Percentiles rank a stretch among this genome's conserved stretches.
Evolutionary conservation across 1,284 basidiomycete species (phyloP).

Genomic region (Marasmius fiardii): DNA sequence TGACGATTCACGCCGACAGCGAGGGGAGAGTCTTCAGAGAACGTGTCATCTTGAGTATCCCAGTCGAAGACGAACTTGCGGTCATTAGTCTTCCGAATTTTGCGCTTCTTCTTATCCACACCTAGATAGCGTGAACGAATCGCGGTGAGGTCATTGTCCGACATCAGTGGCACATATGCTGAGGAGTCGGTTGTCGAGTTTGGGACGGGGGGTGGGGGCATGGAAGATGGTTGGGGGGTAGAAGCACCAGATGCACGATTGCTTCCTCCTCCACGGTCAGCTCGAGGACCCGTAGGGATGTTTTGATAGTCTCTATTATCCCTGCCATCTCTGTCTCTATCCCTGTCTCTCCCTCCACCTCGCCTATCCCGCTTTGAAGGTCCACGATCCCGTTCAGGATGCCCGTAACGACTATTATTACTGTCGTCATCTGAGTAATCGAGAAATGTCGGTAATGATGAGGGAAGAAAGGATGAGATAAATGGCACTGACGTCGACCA

Average conservation of each 20-base stretch:
- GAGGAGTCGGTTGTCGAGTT: slow-evolving; percentile 20
- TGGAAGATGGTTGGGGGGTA: slow-evolving; percentile 31
- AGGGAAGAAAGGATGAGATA: background rate
- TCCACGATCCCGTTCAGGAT: slow-evolving; percentile 47
- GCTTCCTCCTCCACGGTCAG: slow-evolving; percentile 45
- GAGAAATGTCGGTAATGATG: background rate
- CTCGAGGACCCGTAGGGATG: slow-evolving; percentile 81
- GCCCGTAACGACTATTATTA: slow-evolving; percentile 33
- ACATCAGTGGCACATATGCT: slow-evolving; percentile 67
- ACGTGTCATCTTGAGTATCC: slow-evolving; percentile 93
- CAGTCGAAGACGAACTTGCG: slow-evolving; percentile 99
- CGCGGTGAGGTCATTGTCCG: slow-evolving; percentile 69
- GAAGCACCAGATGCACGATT: slow-evolving; percentile 32
- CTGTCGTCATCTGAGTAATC: slow-evolving; percentile 53
- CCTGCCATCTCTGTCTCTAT: slow-evolving; percentile 28
- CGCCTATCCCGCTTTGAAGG: slow-evolving; percentile 15
- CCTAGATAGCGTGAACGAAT: slow-evolving; percentile 90
- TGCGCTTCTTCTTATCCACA: slow-evolving; percentile 88
- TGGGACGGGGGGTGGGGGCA: slow-evolving; percentile 48
- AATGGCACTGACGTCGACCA: slow-evolving; percentile 21
- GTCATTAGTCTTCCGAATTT: slow-evolving; percentile 90
- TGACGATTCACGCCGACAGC: slow-evolving; percentile 66
- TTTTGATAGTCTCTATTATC: slow-evolving; percentile 49
- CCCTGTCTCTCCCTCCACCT: background rate
- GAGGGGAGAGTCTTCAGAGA: slow-evolving; percentile 61